Evolutionary conservation across 1,139 yeast genomes (phyloP).

Genomic region (Candida neerlandica): DNA sequence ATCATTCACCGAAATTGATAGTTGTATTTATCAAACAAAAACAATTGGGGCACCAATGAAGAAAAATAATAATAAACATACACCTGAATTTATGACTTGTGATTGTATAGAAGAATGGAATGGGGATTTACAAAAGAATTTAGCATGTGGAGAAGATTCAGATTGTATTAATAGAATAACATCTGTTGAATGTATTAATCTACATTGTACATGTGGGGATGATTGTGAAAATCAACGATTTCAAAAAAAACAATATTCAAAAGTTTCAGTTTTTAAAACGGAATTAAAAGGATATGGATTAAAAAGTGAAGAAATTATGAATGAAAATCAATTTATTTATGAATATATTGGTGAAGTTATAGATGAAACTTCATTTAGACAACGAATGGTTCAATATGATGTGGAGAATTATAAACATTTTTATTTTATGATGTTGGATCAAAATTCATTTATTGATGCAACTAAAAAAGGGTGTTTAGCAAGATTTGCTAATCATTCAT

Average conservation of each 20-base stretch:
- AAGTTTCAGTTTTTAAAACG: slow-evolving; percentile 76
- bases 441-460: slow-evolving; percentile 93
- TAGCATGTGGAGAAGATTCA: slow-evolving; percentile 83
- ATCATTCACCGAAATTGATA: slow-evolving; percentile 56
- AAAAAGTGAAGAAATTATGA: slow-evolving; percentile 63
- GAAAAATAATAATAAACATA: slow-evolving; percentile 31
- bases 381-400: slow-evolving; percentile 76
- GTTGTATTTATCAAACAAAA: slow-evolving; percentile 64
- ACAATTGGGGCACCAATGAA: slow-evolving; percentile 46
- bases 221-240: slow-evolving; percentile 87
- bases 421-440: slow-evolving; percentile 96
- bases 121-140: slow-evolving; percentile 38
- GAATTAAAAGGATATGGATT: slow-evolving; percentile 89
- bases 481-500: slow-evolving; percentile 91
- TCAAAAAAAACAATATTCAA: slow-evolving; percentile 72
- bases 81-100: slow-evolving; percentile 78
- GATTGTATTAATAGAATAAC: slow-evolving; percentile 92
- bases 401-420: slow-evolving; percentile 76
- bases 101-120: slow-evolving; percentile 69
- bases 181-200: slow-evolving; percentile 85
- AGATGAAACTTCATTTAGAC: slow-evolving; percentile 69
- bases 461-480: slow-evolving; percentile 86
- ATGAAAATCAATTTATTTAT: slow-evolving; percentile 70
- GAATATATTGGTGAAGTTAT: slow-evolving; percentile 96
- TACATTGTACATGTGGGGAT: slow-evolving; percentile 71